Percentiles rank a stretch among this genome's conserved stretches.
phyloP scores from a whole-genome alignment of 1,139 yeast genomes.

The Citeromyces hawaiiensis region DNA sequence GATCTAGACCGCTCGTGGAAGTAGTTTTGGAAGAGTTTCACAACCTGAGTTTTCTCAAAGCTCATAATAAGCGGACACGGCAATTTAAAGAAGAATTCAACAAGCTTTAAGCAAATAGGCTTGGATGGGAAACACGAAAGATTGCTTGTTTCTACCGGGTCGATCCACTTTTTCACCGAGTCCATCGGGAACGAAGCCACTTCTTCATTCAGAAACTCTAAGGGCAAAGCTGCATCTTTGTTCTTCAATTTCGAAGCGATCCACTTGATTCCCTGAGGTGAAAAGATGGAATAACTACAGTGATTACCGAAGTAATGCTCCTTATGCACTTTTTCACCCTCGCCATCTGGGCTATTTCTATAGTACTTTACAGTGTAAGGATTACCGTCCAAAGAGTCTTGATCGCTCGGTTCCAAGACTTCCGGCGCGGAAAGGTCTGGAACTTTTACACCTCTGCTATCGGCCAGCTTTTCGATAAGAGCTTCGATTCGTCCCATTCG shows the following conservation, averaged over 20 bases:
- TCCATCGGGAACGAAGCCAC: constrained; percentile 12
- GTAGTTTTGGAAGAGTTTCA: constrained; percentile 1
- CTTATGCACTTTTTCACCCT: background rate
- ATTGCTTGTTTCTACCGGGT: constrained; percentile 15
- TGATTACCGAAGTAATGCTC: constrained; percentile 9
- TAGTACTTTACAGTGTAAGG: constrained; percentile 3
- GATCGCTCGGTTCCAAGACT: constrained; percentile 2
- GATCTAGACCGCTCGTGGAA: background rate
- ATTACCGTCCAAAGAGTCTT: constrained; percentile 1
- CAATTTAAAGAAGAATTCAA: constrained; percentile 3
- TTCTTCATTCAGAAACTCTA: constrained; percentile 10
- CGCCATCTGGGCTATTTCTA: background rate
- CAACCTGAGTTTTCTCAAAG: background rate
- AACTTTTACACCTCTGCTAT: constrained; percentile 3
- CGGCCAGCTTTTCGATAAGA: constrained; percentile 12
- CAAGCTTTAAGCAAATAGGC: constrained; percentile 8
- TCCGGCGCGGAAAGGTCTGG: background rate
- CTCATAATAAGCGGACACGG: background rate
- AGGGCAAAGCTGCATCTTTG: constrained; percentile 9
- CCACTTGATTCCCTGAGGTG: constrained; percentile 26
- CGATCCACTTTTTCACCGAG: constrained; percentile 16
- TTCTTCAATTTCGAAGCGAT: constrained; percentile 20
- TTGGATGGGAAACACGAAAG: constrained; percentile 17
- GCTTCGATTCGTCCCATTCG: constrained; percentile 14
- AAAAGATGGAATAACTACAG: constrained; percentile 23